Conservation (phyloP, 2,329 filamentous ascomycete genomes). For the Teratosphaeria epicoccoides region DNA sequence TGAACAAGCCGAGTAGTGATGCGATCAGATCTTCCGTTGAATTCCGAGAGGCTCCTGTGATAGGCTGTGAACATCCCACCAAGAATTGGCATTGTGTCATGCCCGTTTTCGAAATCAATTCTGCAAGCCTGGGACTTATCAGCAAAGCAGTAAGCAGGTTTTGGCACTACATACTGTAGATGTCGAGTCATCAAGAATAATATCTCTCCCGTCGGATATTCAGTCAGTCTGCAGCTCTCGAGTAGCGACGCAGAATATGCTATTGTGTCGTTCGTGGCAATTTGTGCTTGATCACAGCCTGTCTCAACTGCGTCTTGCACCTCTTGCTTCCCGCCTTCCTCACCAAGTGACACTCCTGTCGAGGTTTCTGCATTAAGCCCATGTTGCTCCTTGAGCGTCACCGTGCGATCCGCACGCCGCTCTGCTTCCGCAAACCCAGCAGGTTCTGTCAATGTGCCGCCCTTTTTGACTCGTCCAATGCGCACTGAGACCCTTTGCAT, state of each 20-base stretch:
- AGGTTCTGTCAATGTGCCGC: neutral
- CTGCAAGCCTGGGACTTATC: neutral
- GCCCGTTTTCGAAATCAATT: neutral
- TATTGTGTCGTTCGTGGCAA: no score
- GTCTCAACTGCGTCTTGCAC: neutral
- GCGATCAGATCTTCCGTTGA: no score
- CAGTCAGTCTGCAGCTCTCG: neutral
- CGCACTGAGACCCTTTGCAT: neutral
- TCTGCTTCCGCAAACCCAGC: neutral
- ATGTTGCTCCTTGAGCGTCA: neutral
- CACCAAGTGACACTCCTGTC: neutral
- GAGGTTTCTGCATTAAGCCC: neutral
- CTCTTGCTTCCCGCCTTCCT: neutral
- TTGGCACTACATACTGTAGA: neutral
- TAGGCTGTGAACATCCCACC: neutral
- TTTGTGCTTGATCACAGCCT: neutral
- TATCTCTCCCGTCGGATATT: neutral
- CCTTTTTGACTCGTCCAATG: neutral
- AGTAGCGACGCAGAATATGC: no score
- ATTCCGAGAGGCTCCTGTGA: neutral
- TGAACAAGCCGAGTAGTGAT: no score
- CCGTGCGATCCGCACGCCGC: neutral
- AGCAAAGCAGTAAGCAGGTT: no score
- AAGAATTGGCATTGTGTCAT: neutral
- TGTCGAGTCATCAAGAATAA: neutral